phyloP scores from a whole-genome alignment of 2,329 filamentous ascomycete genomes.

The Neocatenulostroma microsporum region DNA sequence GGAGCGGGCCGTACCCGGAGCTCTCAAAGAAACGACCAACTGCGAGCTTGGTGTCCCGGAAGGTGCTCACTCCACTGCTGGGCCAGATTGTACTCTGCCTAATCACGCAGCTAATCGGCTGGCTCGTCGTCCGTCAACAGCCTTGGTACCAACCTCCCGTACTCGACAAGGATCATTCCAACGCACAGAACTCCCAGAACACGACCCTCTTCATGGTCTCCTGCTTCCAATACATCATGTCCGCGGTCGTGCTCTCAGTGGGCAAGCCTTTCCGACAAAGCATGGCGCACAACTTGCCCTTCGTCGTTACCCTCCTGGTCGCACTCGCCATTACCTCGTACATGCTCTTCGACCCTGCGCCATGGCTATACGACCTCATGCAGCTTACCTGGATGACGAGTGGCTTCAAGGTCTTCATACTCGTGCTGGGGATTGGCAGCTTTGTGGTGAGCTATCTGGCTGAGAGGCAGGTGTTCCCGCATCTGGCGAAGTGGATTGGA shows the following conservation, averaged over 20 bases:
- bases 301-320: conserved; percentile 66
- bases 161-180: conserved; percentile 68
- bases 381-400: conserved; percentile 70
- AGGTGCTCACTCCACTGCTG: conserved; percentile 83
- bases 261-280: conserved; percentile 81
- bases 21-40: conserved; percentile 82
- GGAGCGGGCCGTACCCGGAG: conserved; percentile 74
- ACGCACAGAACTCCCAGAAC: conserved; percentile 87
- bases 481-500: conserved; percentile 61
- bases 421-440: conserved; percentile 62
- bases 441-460: conserved; percentile 61
- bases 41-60: conserved; percentile 82
- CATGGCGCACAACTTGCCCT: conserved; percentile 74
- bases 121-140: conserved; percentile 66
- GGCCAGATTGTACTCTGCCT: conserved; percentile 83
- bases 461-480: conserved; percentile 64
- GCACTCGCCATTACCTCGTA: conserved; percentile 63
- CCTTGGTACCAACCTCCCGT: conserved; percentile 80
- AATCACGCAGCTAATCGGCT: conserved; percentile 65
- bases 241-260: conserved; percentile 82
- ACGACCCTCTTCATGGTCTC: conserved; percentile 82
- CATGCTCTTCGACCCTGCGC: conserved; percentile 69
- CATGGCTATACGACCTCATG: conserved; percentile 67
- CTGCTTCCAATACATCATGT: conserved; percentile 91
- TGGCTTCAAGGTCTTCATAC: conserved; percentile 64